Percentiles rank a stretch among this genome's conserved stretches.
These are phyloP conservation scores for Warburgia ugandensis DNA, from an alignment of 164 flowering plant species.

Conservation along the genomic window DNA sequence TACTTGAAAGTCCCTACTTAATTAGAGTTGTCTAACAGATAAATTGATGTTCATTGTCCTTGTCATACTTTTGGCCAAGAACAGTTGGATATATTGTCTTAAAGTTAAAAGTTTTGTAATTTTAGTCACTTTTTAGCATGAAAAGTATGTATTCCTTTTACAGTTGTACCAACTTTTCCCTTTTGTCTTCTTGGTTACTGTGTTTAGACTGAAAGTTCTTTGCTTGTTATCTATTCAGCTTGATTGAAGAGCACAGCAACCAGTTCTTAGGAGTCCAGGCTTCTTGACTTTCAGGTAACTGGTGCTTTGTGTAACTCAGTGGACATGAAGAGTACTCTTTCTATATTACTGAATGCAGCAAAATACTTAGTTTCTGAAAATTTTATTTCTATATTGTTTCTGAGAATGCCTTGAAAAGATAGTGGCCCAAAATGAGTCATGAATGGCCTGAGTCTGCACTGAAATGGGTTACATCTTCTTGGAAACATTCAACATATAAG, in stretches of 20 bases:
- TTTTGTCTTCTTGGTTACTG: not conserved
- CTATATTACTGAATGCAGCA: not conserved
- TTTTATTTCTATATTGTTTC: not conserved
- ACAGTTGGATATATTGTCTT: too few species aligned
- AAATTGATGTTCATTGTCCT: not conserved
- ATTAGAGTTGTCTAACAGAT: not conserved
- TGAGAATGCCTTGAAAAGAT: not conserved
- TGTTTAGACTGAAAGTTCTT: not conserved
- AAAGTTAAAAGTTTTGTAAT: too few species aligned
- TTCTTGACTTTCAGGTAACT: conserved; percentile 1
- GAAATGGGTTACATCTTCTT: not conserved
- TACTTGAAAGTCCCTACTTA: not conserved
- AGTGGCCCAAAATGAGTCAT: too few species aligned
- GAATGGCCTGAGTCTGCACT: too few species aligned
- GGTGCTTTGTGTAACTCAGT: not conserved
- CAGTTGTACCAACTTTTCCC: not conserved
- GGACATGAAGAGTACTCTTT: too few species aligned
- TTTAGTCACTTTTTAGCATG: not conserved
- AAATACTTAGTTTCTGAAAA: not conserved
- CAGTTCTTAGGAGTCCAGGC: not conserved
- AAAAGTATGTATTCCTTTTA: too few species aligned
- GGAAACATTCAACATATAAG: not conserved
- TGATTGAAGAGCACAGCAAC: not conserved
- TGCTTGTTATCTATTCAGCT: not conserved
- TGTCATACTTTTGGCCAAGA: too few species aligned